A percentile compares a stretch with the other conserved stretches of the same genome.
These are phyloP conservation scores for Zygotorulaspora sp. DNA, from an alignment of 805 yeast species.

Conservation along the genomic window DNA sequence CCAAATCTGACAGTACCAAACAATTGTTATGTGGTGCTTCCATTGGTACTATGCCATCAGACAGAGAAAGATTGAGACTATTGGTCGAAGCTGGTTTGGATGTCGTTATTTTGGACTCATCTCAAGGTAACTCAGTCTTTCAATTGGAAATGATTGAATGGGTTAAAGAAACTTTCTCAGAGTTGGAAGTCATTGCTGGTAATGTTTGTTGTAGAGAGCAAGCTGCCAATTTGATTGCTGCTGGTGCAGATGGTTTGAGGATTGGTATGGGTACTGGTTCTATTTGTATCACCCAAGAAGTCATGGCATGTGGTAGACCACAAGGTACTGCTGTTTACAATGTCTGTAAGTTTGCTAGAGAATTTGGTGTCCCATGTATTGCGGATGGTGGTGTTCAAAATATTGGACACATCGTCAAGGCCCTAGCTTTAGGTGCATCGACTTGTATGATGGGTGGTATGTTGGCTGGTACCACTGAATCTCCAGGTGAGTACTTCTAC, in stretches of 20 bases:
- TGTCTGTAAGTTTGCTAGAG: slow-evolving; percentile 88
- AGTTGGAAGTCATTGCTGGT: slow-evolving; percentile 90
- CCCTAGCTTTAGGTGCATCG: slow-evolving; percentile 94
- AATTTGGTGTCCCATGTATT: slow-evolving; percentile 96
- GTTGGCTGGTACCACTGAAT: slow-evolving; percentile 96
- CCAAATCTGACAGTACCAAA: slow-evolving; percentile 87
- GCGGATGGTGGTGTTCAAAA: slow-evolving; percentile 99
- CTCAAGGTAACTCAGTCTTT: slow-evolving; percentile 96
- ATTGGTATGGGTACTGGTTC: slow-evolving; percentile 99
- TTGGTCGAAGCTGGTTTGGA: slow-evolving; percentile 95
- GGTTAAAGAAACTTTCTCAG: slow-evolving; percentile 77
- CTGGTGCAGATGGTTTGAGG: slow-evolving; percentile 97
- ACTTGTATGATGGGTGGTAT: slow-evolving; percentile 99
- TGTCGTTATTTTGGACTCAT: slow-evolving; percentile 91
- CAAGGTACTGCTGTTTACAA: slow-evolving; percentile 98
- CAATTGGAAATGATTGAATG: slow-evolving; percentile 90
- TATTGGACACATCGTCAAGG: slow-evolving; percentile 97
- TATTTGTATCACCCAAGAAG: slow-evolving; percentile 98
- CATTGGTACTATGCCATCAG: slow-evolving; percentile 88
- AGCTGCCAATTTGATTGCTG: slow-evolving; percentile 90
- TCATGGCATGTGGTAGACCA: slow-evolving; percentile 99
- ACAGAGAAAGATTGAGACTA: slow-evolving; percentile 74
- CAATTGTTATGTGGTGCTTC: slow-evolving; percentile 99
- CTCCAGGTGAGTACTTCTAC: slow-evolving; percentile 98
- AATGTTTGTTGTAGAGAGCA: slow-evolving; percentile 98